Conservation (phyloP, 139 green algal genomes). For the Chlamydomonas sp. region DNA sequence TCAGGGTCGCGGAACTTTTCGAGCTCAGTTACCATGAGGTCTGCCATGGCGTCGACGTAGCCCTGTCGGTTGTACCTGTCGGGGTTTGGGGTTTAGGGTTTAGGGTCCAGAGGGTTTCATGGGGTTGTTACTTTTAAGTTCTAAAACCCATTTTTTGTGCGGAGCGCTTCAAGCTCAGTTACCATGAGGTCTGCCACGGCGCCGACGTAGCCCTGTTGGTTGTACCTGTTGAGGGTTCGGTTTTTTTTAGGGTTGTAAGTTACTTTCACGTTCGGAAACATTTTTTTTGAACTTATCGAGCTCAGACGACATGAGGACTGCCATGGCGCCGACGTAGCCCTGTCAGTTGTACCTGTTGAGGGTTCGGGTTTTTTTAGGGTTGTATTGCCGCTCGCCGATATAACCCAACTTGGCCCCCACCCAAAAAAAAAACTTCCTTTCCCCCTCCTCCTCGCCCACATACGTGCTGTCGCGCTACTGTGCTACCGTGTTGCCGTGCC, state of each 20-base stretch:
- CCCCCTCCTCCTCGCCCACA: too few relatives aligned
- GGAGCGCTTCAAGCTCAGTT: constrained; percentile 60
- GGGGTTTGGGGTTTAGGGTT: background rate
- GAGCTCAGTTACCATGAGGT: constrained; percentile 83
- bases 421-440: too few relatives aligned
- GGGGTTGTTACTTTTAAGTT: too few relatives aligned
- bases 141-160: too few relatives aligned
- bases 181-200: constrained; percentile 93
- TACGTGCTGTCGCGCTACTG: too few relatives aligned
- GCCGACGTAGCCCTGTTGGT: constrained; percentile 79
- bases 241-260: constrained; percentile 15
- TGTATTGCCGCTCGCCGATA: too few relatives aligned
- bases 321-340: constrained; percentile 90
- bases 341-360: constrained; percentile 83
- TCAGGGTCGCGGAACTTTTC: constrained; percentile 38
- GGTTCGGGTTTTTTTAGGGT: too few relatives aligned
- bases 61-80: constrained; percentile 74
- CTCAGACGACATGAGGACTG: constrained; percentile 81
- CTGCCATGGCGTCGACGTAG: constrained; percentile 88
- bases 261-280: too few relatives aligned
- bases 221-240: constrained; percentile 51
- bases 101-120: constrained; percentile 49
- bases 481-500: too few relatives aligned
- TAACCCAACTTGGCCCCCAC: too few relatives aligned
- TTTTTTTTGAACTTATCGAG: constrained; percentile 65